phyloP scores from a whole-genome alignment of 2,329 filamentous ascomycete species.

The Epichloe amarillans region DNA sequence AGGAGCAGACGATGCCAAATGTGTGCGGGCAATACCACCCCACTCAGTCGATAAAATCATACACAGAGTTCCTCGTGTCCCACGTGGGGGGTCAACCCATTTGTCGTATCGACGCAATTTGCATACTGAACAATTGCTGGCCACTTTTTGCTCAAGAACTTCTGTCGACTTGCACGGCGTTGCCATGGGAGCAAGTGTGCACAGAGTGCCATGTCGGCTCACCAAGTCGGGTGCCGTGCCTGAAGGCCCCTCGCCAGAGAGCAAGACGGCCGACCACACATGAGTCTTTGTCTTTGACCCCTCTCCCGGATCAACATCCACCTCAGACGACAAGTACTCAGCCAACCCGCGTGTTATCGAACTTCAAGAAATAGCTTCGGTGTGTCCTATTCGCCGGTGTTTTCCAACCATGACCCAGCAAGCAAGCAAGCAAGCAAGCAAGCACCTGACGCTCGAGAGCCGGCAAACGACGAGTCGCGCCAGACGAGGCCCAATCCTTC shows the following conservation, averaged over 20 bases:
- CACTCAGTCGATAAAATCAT: too few relatives aligned
- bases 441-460: conserved; percentile 16
- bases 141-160: too few relatives aligned
- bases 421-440: conserved; percentile 9
- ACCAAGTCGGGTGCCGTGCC: not conserved
- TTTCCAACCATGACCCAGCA: conserved; percentile 12
- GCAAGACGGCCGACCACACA: conserved; percentile 4
- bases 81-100: too few relatives aligned
- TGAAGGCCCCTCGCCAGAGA: not conserved
- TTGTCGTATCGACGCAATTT: too few relatives aligned
- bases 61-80: too few relatives aligned
- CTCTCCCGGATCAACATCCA: conserved; percentile 9
- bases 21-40: too few relatives aligned
- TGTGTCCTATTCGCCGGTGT: conserved; percentile 25
- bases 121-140: too few relatives aligned
- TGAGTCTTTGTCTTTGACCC: too few relatives aligned
- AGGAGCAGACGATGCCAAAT: too few relatives aligned
- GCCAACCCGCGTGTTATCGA: conserved; percentile 28
- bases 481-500: not conserved
- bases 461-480: conserved; percentile 5
- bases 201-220: not conserved
- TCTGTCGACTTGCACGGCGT: too few relatives aligned
- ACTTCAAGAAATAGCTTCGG: conserved; percentile 29
- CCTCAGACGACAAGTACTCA: conserved; percentile 20
- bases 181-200: not conserved